Conservation (phyloP, 768 basidiomycete species). For the Cystofilobasidium ferigula region DNA sequence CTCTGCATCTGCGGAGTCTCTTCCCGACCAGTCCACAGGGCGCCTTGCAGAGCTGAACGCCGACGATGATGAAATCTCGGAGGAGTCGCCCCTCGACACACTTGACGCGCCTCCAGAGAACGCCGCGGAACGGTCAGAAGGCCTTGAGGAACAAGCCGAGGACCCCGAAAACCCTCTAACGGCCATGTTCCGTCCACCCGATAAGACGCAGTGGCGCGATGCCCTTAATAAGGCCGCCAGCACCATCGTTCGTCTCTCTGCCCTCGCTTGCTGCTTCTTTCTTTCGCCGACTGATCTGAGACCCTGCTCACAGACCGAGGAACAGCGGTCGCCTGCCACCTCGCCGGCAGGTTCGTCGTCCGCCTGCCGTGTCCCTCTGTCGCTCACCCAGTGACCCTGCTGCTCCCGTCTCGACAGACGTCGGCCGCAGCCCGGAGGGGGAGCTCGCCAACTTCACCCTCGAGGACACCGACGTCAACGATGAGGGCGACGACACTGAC, state of each 20-base stretch:
- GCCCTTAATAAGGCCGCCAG: slow-evolving; percentile 37
- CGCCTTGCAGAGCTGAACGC: slow-evolving; percentile 35
- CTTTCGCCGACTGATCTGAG: slow-evolving; percentile 1
- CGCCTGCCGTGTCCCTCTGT: neutral
- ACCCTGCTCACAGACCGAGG: too few relatives aligned
- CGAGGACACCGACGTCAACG: slow-evolving; percentile 58
- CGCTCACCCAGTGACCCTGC: too few relatives aligned
- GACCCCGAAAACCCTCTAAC: slow-evolving; percentile 47
- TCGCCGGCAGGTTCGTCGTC: neutral
- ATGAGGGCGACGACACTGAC: slow-evolving; percentile 51
- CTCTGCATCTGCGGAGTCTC: too few relatives aligned
- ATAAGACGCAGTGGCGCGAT: slow-evolving; percentile 75
- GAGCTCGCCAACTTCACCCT: slow-evolving; percentile 42
- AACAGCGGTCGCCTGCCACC: too few relatives aligned
- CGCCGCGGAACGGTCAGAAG: neutral
- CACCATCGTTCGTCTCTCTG: slow-evolving; percentile 7
- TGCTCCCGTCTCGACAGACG: too few relatives aligned
- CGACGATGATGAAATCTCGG: slow-evolving; percentile 37
- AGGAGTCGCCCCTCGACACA: neutral
- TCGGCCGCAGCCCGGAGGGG: slow-evolving; percentile 30
- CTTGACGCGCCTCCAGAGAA: neutral
- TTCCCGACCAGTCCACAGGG: too few relatives aligned
- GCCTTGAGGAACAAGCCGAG: slow-evolving; percentile 34
- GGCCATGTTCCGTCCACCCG: slow-evolving; percentile 76
- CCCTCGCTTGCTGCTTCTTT: neutral